These are phyloP conservation scores for Cladosporium sp. DNA, from an alignment of 2,329 filamentous ascomycete genomes.

Conservation along the genomic window DNA sequence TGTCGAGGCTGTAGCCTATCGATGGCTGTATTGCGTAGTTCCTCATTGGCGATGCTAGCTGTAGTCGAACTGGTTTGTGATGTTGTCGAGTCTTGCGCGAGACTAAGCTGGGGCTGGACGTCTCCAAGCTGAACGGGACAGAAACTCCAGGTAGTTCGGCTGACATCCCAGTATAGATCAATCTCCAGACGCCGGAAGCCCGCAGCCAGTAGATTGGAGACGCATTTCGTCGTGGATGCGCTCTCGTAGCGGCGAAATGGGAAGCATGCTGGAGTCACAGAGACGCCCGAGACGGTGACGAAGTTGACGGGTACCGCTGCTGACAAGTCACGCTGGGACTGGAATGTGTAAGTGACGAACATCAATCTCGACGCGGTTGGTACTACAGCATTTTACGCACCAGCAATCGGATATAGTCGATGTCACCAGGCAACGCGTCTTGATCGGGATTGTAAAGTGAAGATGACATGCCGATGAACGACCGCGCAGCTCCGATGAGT, in stretches of 20 bases:
- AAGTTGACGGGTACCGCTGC: constrained; percentile 59
- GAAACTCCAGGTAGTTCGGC: constrained; percentile 51
- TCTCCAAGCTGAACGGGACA: constrained; percentile 52
- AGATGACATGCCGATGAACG: constrained; percentile 10
- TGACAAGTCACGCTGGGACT: constrained; percentile 60
- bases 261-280: constrained; percentile 57
- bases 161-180: constrained; percentile 61
- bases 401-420: constrained; percentile 25
- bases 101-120: constrained; percentile 7
- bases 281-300: constrained; percentile 53
- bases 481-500: too few species aligned
- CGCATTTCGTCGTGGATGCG: constrained; percentile 48
- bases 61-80: constrained; percentile 8
- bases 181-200: constrained; percentile 55
- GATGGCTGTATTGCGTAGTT: constrained; percentile 7
- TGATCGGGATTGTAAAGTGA: constrained; percentile 24
- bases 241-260: constrained; percentile 49
- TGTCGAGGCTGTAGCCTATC: constrained; percentile 1
- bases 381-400: constrained; percentile 20
- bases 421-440: constrained; percentile 19
- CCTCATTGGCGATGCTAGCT: constrained; percentile 14
- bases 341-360: not conserved
- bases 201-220: constrained; percentile 59
- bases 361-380: not conserved
- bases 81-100: constrained; percentile 2